phyloP scores from a whole-genome alignment of 805 yeast species.

The Wickerhamiella kurtzmanii region DNA sequence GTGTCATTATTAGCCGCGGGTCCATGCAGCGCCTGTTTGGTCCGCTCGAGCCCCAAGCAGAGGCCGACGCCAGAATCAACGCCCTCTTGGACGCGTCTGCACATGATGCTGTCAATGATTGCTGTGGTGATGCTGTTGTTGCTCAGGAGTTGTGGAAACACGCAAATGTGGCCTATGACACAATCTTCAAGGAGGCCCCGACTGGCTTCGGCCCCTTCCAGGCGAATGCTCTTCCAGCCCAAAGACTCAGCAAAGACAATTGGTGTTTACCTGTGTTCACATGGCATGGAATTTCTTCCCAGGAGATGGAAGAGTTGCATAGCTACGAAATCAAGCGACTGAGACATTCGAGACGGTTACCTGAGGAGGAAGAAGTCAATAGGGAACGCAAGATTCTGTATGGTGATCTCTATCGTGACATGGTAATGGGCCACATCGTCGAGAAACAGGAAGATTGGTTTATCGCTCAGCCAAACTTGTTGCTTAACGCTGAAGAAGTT shows the following conservation, averaged over 20 bases:
- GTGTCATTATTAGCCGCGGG: conserved; percentile 24
- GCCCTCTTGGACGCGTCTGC: conserved; percentile 15
- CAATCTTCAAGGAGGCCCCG: background rate
- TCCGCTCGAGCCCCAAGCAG: background rate
- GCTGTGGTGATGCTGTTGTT: conserved; percentile 28
- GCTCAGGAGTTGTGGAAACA: conserved; percentile 9
- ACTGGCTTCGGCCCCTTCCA: conserved; percentile 20
- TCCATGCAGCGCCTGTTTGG: conserved; percentile 22
- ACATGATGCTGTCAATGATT: conserved; percentile 13
- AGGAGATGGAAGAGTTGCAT: conserved; percentile 24
- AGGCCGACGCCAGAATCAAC: conserved; percentile 1
- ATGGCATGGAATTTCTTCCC: conserved; percentile 25
- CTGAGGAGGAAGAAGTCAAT: conserved; percentile 38
- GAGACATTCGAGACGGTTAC: background rate
- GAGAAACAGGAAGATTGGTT: conserved; percentile 18
- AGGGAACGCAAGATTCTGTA: conserved; percentile 4
- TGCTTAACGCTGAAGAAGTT: background rate
- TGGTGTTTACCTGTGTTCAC: conserved; percentile 26
- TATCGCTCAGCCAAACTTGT: conserved; percentile 4
- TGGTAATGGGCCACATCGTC: conserved; percentile 20
- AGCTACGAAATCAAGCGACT: conserved; percentile 22
- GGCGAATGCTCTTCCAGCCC: conserved; percentile 22
- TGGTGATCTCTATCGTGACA: conserved; percentile 23
- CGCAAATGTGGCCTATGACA: background rate
- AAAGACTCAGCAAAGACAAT: conserved; percentile 13